Conservation (phyloP, 1,284 basidiomycete genomes). For the Rhizoctonia solani region DNA sequence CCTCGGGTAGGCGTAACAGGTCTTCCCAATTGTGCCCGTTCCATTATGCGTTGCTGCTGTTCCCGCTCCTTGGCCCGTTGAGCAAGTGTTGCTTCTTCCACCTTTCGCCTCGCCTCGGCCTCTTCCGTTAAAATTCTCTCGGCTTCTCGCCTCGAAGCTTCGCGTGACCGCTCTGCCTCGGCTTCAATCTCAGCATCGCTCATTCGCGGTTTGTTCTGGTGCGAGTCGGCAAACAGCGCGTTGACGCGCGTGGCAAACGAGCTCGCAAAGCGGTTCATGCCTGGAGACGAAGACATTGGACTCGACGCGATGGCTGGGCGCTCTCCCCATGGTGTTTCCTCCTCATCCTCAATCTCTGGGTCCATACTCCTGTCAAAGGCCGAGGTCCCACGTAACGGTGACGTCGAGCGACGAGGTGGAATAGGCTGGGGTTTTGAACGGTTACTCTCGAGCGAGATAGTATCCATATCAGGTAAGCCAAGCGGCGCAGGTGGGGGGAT, state of each 20-base stretch:
- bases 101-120: conserved; percentile 63
- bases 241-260: conserved; percentile 71
- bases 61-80: conserved; percentile 55
- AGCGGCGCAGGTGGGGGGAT: conserved; percentile 28
- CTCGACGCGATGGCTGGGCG: background rate
- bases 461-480: conserved; percentile 22
- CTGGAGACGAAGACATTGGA: conserved; percentile 50
- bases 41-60: background rate
- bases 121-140: conserved; percentile 72
- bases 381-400: conserved; percentile 15
- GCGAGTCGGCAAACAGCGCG: conserved; percentile 52
- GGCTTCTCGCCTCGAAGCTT: conserved; percentile 70
- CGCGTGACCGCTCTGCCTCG: conserved; percentile 72
- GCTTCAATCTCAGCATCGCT: conserved; percentile 78
- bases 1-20: conserved; percentile 46
- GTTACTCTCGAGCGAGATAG: conserved; percentile 20
- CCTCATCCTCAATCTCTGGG: conserved; percentile 22
- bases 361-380: conserved; percentile 31
- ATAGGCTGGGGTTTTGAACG: conserved; percentile 19
- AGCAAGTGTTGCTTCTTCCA: conserved; percentile 73
- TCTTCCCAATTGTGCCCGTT: conserved; percentile 41
- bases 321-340: conserved; percentile 17
- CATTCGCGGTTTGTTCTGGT: conserved; percentile 41
- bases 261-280: conserved; percentile 68
- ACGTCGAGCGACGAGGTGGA: conserved; percentile 7